Percentiles rank a stretch among this genome's conserved stretches.
phyloP scores from a whole-genome alignment of 2,329 filamentous ascomycete genomes.

The Aureobasidium sp. region DNA sequence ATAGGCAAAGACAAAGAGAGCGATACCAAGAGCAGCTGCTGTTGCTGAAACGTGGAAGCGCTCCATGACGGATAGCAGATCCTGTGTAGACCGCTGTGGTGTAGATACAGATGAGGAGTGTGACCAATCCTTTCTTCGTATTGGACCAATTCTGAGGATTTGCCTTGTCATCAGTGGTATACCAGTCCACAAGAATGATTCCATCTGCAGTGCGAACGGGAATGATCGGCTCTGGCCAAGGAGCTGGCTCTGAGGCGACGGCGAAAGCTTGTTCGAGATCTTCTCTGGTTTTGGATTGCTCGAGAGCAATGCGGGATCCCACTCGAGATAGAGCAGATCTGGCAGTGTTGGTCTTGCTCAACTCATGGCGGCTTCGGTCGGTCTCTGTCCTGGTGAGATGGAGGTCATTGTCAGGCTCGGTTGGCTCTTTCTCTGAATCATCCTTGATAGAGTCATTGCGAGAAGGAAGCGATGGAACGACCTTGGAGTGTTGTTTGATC shows the following conservation, averaged over 20 bases:
- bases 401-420: background rate
- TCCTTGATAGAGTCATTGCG: background rate
- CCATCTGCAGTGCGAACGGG: slow-evolving; percentile 38
- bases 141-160: slow-evolving; percentile 50
- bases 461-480: background rate
- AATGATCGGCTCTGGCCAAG: slow-evolving; percentile 7
- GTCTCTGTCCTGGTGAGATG: slow-evolving; percentile 11
- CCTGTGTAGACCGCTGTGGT: slow-evolving; percentile 31
- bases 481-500: background rate
- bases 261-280: background rate
- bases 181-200: slow-evolving; percentile 44
- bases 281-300: slow-evolving; percentile 12
- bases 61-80: slow-evolving; percentile 42
- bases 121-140: slow-evolving; percentile 33
- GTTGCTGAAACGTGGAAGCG: slow-evolving; percentile 45
- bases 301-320: slow-evolving; percentile 5
- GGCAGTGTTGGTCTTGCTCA: background rate
- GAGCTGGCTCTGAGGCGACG: slow-evolving; percentile 10
- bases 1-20: slow-evolving; percentile 54
- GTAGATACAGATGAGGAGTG: slow-evolving; percentile 29
- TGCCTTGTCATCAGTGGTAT: slow-evolving; percentile 43
- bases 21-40: slow-evolving; percentile 48
- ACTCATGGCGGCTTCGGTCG: background rate
- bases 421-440: background rate
- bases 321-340: slow-evolving; percentile 4